These are phyloP conservation scores for Phytopythium mirpurense DNA, from an alignment of 352 stramenopile species.

Conservation along the genomic window DNA sequence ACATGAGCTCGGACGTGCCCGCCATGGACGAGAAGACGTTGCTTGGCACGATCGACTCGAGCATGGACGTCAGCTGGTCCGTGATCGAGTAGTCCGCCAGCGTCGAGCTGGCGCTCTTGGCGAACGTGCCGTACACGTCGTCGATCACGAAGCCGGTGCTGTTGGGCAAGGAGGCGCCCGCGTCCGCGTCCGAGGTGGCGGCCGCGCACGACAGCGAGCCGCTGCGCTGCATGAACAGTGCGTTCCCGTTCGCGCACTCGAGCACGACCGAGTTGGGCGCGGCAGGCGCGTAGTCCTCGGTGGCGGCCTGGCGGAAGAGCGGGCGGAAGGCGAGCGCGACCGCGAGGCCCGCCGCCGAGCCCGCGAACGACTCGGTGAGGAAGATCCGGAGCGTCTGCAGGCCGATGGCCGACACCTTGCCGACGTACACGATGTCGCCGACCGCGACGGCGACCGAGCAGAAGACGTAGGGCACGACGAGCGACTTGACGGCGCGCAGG, in stretches of 20 bases:
- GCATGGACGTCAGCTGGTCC: conserved; percentile 54
- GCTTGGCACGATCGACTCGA: conserved; percentile 47
- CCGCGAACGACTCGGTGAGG: conserved; percentile 42
- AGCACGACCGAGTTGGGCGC: conserved; percentile 36
- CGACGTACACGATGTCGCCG: conserved; percentile 68
- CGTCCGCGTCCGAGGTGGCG: conserved; percentile 3
- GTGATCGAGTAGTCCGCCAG: conserved; percentile 47
- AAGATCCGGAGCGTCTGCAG: conserved; percentile 66
- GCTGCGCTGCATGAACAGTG: conserved; percentile 26
- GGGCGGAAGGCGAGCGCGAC: conserved; percentile 53
- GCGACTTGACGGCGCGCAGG: conserved; percentile 61
- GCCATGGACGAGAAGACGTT: conserved; percentile 58
- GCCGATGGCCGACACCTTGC: conserved; percentile 65
- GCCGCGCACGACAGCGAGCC: conserved; percentile 22
- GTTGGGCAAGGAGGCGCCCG: conserved; percentile 11
- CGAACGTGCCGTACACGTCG: conserved; percentile 46
- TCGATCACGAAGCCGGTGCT: conserved; percentile 29
- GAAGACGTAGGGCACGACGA: conserved; percentile 83
- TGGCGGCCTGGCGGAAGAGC: conserved; percentile 35
- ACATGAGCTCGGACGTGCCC: conserved; percentile 38
- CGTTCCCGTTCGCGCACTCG: conserved; percentile 37
- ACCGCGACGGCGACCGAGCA: conserved; percentile 72
- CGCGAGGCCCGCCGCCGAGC: conserved; percentile 39
- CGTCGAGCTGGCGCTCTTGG: conserved; percentile 29
- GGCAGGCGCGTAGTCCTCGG: conserved; percentile 10